Base-by-base conservation (phyloP, 208 protist species). In the Porcisia deanei region DNA sequence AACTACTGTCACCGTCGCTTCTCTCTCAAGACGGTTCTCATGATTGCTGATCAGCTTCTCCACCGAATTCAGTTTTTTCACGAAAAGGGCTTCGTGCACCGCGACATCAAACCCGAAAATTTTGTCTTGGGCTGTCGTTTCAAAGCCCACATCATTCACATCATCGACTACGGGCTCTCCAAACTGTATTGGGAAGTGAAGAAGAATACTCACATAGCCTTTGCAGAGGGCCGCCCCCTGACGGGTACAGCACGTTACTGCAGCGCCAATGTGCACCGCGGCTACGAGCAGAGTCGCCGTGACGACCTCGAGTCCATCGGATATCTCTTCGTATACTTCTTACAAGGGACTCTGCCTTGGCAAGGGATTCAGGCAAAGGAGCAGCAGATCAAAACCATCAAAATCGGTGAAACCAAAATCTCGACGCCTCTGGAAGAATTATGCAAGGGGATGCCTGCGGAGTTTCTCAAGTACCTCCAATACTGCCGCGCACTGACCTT, bases 161-260 rank as follows among this genome's bases (percentile, higher is more conserved):
- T 99, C 53, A 99, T 99, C 84, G 99, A 99, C 90, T 99, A 99
- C 91, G 99, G 99, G 10, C 89, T 99, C 5, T 96, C 98, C 16
- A 99, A 99, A 88, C 93, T 93, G 45, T 99, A 99, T 82, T 91
- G 97, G 79, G 98, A 99, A 75, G 88, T 91, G 53, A 97, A 96
- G 64, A 92, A 86, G 71, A 87, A 94, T 70, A 76, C 92, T 70
- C 99, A 99, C 89, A 99, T 99, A 49, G 98, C 99, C 0, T 99
- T 99, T 64, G 84, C 92, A 14, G 98, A 99, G 75, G 93, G 99
- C 73, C 99, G 99, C 86, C 96, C 94, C 66, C 85, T 99, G 12
- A 99, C 98, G 12, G 99, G 99, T 25, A 99, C 99, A 6, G 99
- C 99, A 34, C 89, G 99, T 8, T 99, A 99, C 88, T 99, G 99